phyloP scores from a whole-genome alignment of 2,329 filamentous ascomycete genomes.

The Diplodia corticola region DNA sequence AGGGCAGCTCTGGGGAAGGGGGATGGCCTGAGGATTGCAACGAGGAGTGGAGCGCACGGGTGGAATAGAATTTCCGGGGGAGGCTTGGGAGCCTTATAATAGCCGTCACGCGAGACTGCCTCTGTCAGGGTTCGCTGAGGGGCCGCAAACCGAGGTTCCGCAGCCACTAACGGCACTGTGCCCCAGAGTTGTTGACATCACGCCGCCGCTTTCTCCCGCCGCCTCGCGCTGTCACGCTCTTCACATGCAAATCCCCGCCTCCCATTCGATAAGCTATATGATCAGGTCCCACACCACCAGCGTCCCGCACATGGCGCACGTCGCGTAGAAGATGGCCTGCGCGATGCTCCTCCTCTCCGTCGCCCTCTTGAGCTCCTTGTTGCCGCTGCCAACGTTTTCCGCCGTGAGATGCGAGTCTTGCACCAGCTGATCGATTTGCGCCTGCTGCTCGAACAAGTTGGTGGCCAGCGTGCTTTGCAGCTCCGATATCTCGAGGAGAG shows the following conservation, averaged over 20 bases:
- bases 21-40: conserved; percentile 8
- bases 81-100: conserved; percentile 7
- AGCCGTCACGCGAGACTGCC: conserved; percentile 10
- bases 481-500: conserved; percentile 87
- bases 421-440: conserved; percentile 86
- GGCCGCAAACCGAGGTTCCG: conserved; percentile 13
- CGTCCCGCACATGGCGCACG: conserved; percentile 47
- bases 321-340: conserved; percentile 50
- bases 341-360: conserved; percentile 56
- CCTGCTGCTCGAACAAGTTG: conserved; percentile 82
- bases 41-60: conserved; percentile 5
- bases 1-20: not conserved
- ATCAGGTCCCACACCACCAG: conserved; percentile 53
- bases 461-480: conserved; percentile 85
- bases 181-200: not conserved
- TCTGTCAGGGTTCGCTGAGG: conserved; percentile 8
- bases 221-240: conserved; percentile 6
- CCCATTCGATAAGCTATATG: conserved; percentile 36
- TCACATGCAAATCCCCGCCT: conserved; percentile 20
- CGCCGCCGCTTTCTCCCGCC: conserved; percentile 5
- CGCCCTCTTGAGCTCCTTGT: conserved; percentile 86
- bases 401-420: conserved; percentile 77
- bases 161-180: not conserved
- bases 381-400: conserved; percentile 85
- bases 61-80: not conserved